Evolutionary conservation across 495 filamentous ascomycete genomes (phyloP).

Genomic region (Daldinia childiae): DNA sequence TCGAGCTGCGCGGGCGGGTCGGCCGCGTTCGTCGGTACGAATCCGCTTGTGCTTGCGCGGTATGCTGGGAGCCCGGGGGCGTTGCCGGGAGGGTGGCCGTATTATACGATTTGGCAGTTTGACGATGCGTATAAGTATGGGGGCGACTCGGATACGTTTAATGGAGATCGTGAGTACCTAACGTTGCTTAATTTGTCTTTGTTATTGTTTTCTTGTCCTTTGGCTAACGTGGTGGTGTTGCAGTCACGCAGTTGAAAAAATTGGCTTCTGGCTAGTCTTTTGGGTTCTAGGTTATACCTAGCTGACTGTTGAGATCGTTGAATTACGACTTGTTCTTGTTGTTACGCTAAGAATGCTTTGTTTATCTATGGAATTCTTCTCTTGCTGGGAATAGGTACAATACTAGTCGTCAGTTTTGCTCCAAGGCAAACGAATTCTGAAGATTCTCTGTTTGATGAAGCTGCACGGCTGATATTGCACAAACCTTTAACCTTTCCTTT

Average conservation of each 20-base stretch:
- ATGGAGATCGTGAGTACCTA: conserved; percentile 50
- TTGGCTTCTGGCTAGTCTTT: conserved; percentile 11
- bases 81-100: conserved; percentile 67
- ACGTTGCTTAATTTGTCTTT: background rate
- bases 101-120: conserved; percentile 71
- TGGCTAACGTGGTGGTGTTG: conserved; percentile 8
- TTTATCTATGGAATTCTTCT: background rate
- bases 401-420: too few relatives aligned
- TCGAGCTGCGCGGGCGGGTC: conserved; percentile 67
- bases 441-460: too few relatives aligned
- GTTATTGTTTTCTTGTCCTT: background rate
- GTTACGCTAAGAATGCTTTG: background rate
- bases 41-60: conserved; percentile 67
- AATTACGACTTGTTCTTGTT: background rate
- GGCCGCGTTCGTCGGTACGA: conserved; percentile 58
- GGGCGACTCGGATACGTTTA: conserved; percentile 64
- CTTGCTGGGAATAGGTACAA: background rate
- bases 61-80: conserved; percentile 60
- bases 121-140: conserved; percentile 57
- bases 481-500: too few relatives aligned
- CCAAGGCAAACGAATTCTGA: too few relatives aligned
- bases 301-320: too few relatives aligned
- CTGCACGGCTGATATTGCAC: too few relatives aligned
- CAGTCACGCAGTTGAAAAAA: conserved; percentile 26
- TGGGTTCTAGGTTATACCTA: too few relatives aligned